Percentiles rank a stretch among this genome's conserved stretches.
Conservation (phyloP, 1,284 basidiomycete genomes). For the Cryptococcus jaspeensis region DNA sequence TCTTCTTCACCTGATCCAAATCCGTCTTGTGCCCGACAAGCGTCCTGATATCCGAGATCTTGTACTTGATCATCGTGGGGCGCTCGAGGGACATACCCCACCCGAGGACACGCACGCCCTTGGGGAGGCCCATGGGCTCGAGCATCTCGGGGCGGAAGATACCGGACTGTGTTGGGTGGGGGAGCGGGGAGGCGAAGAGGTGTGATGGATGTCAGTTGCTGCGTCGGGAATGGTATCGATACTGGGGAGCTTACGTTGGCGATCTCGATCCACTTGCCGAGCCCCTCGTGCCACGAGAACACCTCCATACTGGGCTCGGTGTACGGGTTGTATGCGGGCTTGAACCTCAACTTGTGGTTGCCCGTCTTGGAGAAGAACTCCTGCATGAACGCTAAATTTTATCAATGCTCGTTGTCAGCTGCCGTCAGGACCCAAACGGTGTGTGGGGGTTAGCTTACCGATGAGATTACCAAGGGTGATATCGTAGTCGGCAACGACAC, state of each 20-base stretch:
- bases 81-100: constrained; percentile 95
- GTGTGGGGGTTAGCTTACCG: constrained; percentile 56
- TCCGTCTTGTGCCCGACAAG: constrained; percentile 97
- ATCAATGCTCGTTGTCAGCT: not conserved
- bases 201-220: not conserved
- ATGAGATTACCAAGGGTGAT: constrained; percentile 97
- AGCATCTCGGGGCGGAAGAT: constrained; percentile 99
- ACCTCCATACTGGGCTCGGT: constrained; percentile 99
- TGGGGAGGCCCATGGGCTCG: constrained; percentile 97
- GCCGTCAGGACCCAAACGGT: no score
- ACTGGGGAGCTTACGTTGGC: constrained; percentile 51
- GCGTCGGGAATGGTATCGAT: not conserved
- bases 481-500: constrained; percentile 92
- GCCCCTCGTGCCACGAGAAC: constrained; percentile 94
- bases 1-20: constrained; percentile 81
- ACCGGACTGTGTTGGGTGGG: constrained; percentile 65
- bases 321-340: constrained; percentile 76
- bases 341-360: constrained; percentile 88
- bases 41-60: constrained; percentile 93
- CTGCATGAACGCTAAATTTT: constrained; percentile 98
- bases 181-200: not conserved
- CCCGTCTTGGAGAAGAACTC: constrained; percentile 99
- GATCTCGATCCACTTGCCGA: constrained; percentile 93
- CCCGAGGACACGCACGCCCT: constrained; percentile 93
- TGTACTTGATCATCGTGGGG: constrained; percentile 98